Evolutionary conservation across 2,329 filamentous ascomycete genomes (phyloP).

Genomic region (Teratosphaeria destructans): DNA sequence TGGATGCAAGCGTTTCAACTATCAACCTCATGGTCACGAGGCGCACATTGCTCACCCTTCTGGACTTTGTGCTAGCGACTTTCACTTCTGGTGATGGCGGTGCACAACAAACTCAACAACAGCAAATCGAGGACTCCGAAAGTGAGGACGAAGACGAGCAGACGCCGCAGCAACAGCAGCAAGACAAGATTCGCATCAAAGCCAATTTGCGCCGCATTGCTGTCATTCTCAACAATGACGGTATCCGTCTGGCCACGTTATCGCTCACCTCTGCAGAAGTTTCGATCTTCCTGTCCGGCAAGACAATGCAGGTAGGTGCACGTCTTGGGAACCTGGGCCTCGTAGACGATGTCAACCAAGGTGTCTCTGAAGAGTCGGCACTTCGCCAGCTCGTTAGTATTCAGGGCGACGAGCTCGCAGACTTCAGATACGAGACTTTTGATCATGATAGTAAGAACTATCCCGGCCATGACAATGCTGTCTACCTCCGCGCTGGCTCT

Average conservation of each 20-base stretch:
- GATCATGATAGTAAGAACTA: constrained; percentile 66
- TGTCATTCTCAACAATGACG: constrained; percentile 93
- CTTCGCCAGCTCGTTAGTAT: constrained; percentile 86
- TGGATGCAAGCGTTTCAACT: constrained; percentile 83
- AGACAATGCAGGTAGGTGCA: constrained; percentile 77
- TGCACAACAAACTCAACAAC: constrained; percentile 8
- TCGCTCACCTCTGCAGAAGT: constrained; percentile 89
- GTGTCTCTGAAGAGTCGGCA: constrained; percentile 68
- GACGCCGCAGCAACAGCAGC: constrained; percentile 30
- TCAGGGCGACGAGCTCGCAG: constrained; percentile 86
- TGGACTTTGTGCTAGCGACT: constrained; percentile 89
- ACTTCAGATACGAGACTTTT: constrained; percentile 96
- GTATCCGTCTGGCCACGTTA: constrained; percentile 83
- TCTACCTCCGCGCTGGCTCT: constrained; percentile 83
- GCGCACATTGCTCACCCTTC: constrained; percentile 77
- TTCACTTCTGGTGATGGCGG: constrained; percentile 48
- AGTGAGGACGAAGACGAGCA: constrained; percentile 26
- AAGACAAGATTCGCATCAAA: constrained; percentile 79
- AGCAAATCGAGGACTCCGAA: constrained; percentile 16
- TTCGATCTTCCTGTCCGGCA: constrained; percentile 75
- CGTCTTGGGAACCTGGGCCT: constrained; percentile 79
- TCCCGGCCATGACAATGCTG: constrained; percentile 87
- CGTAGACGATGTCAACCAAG: constrained; percentile 87
- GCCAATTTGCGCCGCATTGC: constrained; percentile 88
- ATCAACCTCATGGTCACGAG: constrained; percentile 94